These are phyloP conservation scores for Moesziomyces parantarcticus DNA, from an alignment of 1,284 basidiomycete species.

Conservation along the genomic window DNA sequence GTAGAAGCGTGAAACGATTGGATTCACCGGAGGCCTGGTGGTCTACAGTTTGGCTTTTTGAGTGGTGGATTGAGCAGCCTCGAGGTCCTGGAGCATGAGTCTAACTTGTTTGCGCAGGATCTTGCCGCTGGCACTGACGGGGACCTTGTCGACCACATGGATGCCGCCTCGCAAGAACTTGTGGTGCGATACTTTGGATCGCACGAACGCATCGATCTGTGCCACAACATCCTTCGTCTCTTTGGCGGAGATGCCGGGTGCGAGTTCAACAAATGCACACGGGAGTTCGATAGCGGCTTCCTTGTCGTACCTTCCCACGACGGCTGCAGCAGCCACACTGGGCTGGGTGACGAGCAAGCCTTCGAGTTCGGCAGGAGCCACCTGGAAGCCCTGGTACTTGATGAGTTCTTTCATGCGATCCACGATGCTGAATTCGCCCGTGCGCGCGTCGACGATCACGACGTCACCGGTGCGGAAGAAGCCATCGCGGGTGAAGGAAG, in stretches of 20 bases:
- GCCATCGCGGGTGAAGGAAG: constrained; percentile 74
- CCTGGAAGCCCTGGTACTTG: constrained; percentile 65
- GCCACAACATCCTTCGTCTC: constrained; percentile 2
- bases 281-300: constrained; percentile 47
- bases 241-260: not conserved
- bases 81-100: constrained; percentile 13
- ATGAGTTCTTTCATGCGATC: constrained; percentile 64
- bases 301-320: constrained; percentile 53
- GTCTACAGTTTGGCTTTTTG: constrained; percentile 25
- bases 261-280: constrained; percentile 41
- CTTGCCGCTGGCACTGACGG: constrained; percentile 48
- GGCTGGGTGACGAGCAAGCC: constrained; percentile 42
- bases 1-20: no score
- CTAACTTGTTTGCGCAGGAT: constrained; percentile 42
- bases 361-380: constrained; percentile 63
- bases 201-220: constrained; percentile 31
- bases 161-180: constrained; percentile 50
- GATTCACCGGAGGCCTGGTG: no score
- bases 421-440: constrained; percentile 56
- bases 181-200: constrained; percentile 32
- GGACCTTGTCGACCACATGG: constrained; percentile 33
- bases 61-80: not conserved
- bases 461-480: constrained; percentile 65
- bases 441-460: constrained; percentile 36
- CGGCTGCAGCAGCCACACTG: constrained; percentile 54